Evolutionary conservation across 164 flowering plant genomes (phyloP), one percentile per base, ranked within the genome.

Genomic region (Magnolia officinalis): DNA sequence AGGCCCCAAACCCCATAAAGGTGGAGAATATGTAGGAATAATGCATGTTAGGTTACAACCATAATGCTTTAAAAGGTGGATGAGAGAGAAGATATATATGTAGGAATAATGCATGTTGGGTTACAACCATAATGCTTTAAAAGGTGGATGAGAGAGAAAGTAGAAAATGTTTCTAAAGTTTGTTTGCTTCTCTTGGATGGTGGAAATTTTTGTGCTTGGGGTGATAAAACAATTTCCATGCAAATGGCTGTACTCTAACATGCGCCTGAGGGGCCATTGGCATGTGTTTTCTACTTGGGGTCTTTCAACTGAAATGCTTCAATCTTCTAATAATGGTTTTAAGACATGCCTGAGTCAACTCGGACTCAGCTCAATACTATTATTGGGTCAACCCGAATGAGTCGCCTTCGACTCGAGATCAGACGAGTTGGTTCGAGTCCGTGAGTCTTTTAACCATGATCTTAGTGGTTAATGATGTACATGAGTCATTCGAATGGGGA

Each of bases 191-290:
- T 82, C 78, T 88, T 74, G 84, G 82, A 78, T 69, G 63, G 64
- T 80, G 87, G 80, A 84, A 79, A 52, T 83, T 75, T 77, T 67
- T 72, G 80, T 79, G 80, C 84, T 82, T 78, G 74, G 67, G 49
- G 45, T 63, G 80, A 72, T 76, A 74, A 72, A 59, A 69, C 63
- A 58, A 55, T 55, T 55, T 16, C 61, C 61, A 55, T 67, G 29
- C 18, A 13, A 67, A 19, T 64, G 24, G 10, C 14, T 19, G 24
- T 63, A 8, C 24, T 64, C 24, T 64, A 20, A 8, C 24, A 18
- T 64, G 3, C 7, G 10, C 2, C 19, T 64, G 6, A 37, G 6
- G 45, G 45, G 45, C 45, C 45, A 37, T 8, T 64, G 67, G 67
- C 19, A 19, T 64, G 24, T 64, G 24, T 18, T 63, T 63, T 58